These are phyloP conservation scores for Drosera capensis DNA, from an alignment of 148 eudicot genomes.

Conservation along the genomic window DNA sequence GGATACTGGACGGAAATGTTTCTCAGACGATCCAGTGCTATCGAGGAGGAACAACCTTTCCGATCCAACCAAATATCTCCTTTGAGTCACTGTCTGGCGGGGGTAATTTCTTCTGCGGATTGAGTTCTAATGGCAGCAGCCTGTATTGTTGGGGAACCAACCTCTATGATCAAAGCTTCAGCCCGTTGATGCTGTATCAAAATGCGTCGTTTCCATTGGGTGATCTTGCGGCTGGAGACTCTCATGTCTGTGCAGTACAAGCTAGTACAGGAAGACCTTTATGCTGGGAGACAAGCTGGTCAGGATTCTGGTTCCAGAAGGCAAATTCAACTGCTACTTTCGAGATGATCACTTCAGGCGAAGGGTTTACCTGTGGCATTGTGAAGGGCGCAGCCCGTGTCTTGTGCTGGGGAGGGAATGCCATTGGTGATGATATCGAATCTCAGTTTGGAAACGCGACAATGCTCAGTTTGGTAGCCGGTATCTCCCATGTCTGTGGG, in stretches of 20 bases:
- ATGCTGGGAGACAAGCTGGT: constrained; percentile 24
- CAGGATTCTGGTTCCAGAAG: constrained; percentile 11
- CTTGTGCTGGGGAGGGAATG: constrained; percentile 37
- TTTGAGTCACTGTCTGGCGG: constrained; percentile 38
- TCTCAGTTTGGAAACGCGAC: constrained; percentile 23
- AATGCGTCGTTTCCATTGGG: constrained; percentile 10
- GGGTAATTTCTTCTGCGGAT: constrained; percentile 25
- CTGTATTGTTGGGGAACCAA: constrained; percentile 37
- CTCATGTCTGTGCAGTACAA: constrained; percentile 33
- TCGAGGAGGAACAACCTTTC: constrained; percentile 9
- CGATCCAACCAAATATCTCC: constrained; percentile 21
- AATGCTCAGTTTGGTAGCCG: constrained; percentile 38
- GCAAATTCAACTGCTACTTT: constrained; percentile 10
- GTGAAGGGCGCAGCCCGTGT: constrained; percentile 17
- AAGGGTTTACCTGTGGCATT: constrained; percentile 42
- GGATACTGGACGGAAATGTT: constrained; percentile 29
- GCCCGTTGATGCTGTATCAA: constrained; percentile 12
- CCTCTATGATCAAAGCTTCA: constrained; percentile 8
- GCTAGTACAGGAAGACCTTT: constrained; percentile 9
- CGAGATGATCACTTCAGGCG: constrained; percentile 28
- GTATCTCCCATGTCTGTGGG: constrained; percentile 49
- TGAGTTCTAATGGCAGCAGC: constrained; percentile 22
- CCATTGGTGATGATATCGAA: constrained; percentile 30
- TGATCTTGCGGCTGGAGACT: constrained; percentile 19
- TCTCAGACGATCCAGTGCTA: constrained; percentile 31